Conservation (phyloP, 805 yeast genomes). For the Saturnispora sanitii region DNA sequence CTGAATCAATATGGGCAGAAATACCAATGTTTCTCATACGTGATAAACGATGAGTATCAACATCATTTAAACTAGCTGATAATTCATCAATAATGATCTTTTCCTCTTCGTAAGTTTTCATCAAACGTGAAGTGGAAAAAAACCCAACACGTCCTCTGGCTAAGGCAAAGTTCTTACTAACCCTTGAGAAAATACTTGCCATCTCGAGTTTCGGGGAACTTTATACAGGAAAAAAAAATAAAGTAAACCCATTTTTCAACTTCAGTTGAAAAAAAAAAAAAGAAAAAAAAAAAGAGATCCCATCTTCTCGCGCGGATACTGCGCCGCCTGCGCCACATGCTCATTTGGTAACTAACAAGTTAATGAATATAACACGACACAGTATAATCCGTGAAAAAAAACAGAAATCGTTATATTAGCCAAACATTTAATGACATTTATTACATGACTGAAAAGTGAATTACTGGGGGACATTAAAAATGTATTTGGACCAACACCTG, state of each 20-base stretch:
- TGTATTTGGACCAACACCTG: neutral
- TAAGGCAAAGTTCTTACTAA: too few species aligned
- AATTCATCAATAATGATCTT: conserved; percentile 57
- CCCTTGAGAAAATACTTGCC: conserved; percentile 3
- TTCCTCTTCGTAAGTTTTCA: conserved; percentile 58
- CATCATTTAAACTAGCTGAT: conserved; percentile 36
- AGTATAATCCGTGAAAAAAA: neutral
- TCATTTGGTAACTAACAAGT: neutral
- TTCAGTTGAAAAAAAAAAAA: neutral
- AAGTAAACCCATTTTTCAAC: neutral
- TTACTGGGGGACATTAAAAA: neutral
- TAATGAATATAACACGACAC: neutral
- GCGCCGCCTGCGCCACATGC: neutral
- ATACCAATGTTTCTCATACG: conserved; percentile 90
- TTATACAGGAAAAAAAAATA: neutral
- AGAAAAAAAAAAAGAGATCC: neutral
- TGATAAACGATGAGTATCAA: conserved; percentile 41
- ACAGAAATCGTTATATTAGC: neutral
- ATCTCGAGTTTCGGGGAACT: neutral
- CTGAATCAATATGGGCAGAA: conserved; percentile 96
- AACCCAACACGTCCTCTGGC: neutral
- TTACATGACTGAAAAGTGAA: neutral
- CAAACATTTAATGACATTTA: neutral
- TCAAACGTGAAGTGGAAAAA: conserved; percentile 26
- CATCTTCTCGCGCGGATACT: neutral